Base-by-base conservation (phyloP, 352 stramenopile genomes). In the Globisporangium acanthophoron region DNA sequence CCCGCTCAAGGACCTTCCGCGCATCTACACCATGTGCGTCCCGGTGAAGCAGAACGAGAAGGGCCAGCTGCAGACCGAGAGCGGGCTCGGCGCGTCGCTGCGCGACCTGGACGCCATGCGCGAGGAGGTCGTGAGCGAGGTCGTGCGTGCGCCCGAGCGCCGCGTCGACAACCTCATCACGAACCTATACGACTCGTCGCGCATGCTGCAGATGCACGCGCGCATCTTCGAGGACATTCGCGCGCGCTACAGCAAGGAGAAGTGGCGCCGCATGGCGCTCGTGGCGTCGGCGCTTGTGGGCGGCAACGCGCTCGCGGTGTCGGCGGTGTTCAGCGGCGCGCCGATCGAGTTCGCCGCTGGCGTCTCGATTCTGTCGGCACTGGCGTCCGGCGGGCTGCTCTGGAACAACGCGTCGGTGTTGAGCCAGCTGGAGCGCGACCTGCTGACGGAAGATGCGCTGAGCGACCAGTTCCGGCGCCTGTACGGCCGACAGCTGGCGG, bases 11-110 rank as follows among this genome's bases (percentile, higher is more conserved):
- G 97, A 99, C 75, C 74, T 99, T 53, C 97, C 97, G 29, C 88
- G 96, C 39, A 99, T 99, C 69, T 99, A 99, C 75, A 99, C 97
- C 45, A 99, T 99, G 97, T 99, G 97, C 70, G 83, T 99, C 35
- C 97, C 97, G 0, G 87, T 91, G n/a, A 76, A 84, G 48, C 69
- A 88, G 45, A 74, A 70, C 35, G 72, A 71, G 45, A 61, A 78
- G 13, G 74, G 70, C 21, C 61, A 78, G 47, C 21, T 69, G 24
- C 74, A 75, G 51, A 73, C 76, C 4, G 73, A 85, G 74, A 83
- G 74, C 55, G 72, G 77, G 7, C 57, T 87, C 2, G 78, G 84
- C 44, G 66, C 73, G 7, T 97, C 90, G 39, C 81, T 99, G 56
- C 82, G 90, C 12, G 97, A 99, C 70, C 77, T 99, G 27, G 85